Evolutionary conservation across 495 filamentous ascomycete genomes (phyloP).

Genomic region (Podospora conica): DNA sequence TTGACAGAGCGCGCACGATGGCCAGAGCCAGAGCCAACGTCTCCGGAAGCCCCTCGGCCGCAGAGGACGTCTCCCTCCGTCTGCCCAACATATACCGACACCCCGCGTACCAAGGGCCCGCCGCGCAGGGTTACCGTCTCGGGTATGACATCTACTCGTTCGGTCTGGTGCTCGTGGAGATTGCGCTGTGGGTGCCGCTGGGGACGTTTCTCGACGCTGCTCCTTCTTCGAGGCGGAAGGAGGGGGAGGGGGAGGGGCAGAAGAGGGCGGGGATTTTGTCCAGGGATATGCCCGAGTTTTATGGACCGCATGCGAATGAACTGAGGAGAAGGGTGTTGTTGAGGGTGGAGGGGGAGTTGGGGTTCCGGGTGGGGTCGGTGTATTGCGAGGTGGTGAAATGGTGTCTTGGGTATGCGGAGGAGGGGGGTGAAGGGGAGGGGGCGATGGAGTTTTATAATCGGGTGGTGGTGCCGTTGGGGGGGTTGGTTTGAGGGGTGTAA

Average conservation of each 20-base stretch:
- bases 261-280: neutral
- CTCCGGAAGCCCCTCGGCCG: no score
- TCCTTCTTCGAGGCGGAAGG: neutral
- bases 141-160: constrained; percentile 9
- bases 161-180: constrained; percentile 8
- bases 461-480: constrained; percentile 7
- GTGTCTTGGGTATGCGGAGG: constrained; percentile 5
- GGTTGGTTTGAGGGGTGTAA: neutral
- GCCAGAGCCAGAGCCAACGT: neutral
- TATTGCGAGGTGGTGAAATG: constrained; percentile 5
- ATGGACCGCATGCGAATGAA: constrained; percentile 5
- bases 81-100: constrained; percentile 5
- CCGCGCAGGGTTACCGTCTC: constrained; percentile 10
- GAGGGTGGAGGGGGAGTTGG: constrained; percentile 4
- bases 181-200: constrained; percentile 8
- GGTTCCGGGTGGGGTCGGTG: constrained; percentile 3
- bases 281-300: constrained; percentile 3
- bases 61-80: neutral
- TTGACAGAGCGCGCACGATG: constrained; percentile 3
- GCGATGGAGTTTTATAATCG: constrained; percentile 13
- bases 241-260: neutral
- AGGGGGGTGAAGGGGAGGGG: neutral
- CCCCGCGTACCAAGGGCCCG: constrained; percentile 10
- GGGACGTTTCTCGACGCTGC: neutral
- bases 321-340: neutral